phyloP scores from a whole-genome alignment of 306 rosid genomes.

The Sicyos baderoa region DNA sequence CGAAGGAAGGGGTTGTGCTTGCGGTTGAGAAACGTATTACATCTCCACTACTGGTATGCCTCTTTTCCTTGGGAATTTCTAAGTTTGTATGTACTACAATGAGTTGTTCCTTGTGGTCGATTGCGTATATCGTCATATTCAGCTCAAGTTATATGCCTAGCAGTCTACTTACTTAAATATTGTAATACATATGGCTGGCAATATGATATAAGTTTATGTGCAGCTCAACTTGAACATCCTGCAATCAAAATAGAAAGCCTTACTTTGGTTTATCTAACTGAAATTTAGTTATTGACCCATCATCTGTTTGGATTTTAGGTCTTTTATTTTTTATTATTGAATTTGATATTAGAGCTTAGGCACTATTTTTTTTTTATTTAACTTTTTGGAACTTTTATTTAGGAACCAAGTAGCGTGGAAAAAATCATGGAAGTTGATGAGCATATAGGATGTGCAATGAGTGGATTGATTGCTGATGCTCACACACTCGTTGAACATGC shows the following conservation, averaged over 20 bases:
- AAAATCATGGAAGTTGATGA: slow-evolving; percentile 95
- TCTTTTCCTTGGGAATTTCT: slow-evolving; percentile 5
- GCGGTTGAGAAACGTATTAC: slow-evolving; percentile 97
- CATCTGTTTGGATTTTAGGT: background rate
- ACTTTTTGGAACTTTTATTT: slow-evolving; percentile 19
- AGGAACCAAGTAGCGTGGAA: slow-evolving; percentile 99
- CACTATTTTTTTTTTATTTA: background rate
- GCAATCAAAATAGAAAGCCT: background rate
- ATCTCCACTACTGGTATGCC: slow-evolving; percentile 73
- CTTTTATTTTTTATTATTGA: background rate
- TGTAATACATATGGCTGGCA: too few species aligned
- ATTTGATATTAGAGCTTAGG: background rate
- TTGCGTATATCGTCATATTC: background rate
- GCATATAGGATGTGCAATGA: slow-evolving; percentile 96
- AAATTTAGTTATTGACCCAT: background rate
- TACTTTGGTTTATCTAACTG: background rate
- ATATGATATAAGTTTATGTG: too few species aligned
- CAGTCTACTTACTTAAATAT: too few species aligned
- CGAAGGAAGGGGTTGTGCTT: slow-evolving; percentile 88
- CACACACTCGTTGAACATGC: slow-evolving; percentile 99
- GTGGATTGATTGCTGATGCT: slow-evolving; percentile 98
- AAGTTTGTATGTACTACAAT: background rate
- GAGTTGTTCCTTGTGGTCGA: background rate
- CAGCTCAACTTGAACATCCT: background rate
- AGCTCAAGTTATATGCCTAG: too few species aligned